These are phyloP conservation scores for Cladosporium sp. DNA, from an alignment of 2,329 filamentous ascomycete genomes.

Conservation along the genomic window DNA sequence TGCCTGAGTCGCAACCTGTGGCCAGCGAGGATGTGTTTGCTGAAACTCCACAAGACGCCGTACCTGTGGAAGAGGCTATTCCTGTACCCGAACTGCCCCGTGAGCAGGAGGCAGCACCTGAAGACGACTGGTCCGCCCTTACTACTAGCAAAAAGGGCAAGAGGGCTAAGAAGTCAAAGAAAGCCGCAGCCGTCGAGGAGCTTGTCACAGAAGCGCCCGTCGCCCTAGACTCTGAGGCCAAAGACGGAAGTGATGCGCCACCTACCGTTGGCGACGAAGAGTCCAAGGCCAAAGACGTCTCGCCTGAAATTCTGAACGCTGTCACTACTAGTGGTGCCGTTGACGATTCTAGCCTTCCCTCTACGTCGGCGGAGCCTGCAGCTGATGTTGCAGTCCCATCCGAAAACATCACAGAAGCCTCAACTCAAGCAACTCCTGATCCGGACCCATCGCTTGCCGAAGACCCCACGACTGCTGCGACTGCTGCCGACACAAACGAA, in stretches of 20 bases:
- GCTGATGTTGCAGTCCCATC: not conserved
- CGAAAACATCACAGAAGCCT: not conserved
- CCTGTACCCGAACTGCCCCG: not conserved
- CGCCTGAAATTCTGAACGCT: not conserved
- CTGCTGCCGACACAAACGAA: not conserved
- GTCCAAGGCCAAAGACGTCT: not conserved
- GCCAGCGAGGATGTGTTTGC: not conserved
- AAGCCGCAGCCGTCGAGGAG: not conserved
- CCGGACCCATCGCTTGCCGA: not conserved
- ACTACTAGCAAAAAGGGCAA: conserved; percentile 23
- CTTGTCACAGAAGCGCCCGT: not conserved
- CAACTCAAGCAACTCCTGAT: not conserved
- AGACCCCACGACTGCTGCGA: not conserved
- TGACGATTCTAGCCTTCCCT: too few species aligned
- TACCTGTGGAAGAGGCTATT: not conserved
- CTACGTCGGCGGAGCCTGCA: not conserved
- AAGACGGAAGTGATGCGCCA: not conserved
- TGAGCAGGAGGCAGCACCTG: not conserved
- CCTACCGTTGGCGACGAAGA: not conserved
- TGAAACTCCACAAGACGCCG: not conserved
- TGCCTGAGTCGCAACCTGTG: not conserved
- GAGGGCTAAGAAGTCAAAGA: conserved; percentile 25
- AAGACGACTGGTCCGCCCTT: conserved; percentile 19
- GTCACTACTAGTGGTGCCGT: not conserved
- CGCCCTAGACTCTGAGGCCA: not conserved